Percentiles rank a stretch among this genome's conserved stretches.
phyloP scores from a whole-genome alignment of 139 green algal genomes.

The Chlamydomonas schloesseri region DNA sequence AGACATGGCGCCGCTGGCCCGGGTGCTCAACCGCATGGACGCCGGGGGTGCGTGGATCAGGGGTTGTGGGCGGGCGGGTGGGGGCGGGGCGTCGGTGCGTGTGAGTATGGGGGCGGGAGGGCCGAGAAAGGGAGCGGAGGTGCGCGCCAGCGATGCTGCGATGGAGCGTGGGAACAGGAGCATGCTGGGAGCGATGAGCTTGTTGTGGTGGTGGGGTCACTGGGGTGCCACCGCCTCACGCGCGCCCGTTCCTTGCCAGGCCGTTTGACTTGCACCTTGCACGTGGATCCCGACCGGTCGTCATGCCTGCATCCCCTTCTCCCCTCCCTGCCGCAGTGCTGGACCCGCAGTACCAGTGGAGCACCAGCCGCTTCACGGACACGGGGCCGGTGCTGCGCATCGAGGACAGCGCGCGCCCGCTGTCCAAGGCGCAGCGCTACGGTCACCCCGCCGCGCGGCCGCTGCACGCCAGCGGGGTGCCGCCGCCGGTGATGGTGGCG shows the following conservation, averaged over 20 bases:
- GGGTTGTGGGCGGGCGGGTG: not conserved
- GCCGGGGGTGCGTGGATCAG: not conserved
- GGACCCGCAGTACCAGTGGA: constrained; percentile 39
- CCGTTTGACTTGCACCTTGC: too few species aligned
- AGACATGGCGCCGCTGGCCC: constrained; percentile 69
- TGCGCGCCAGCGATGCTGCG: too few species aligned
- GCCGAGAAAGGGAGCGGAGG: not conserved
- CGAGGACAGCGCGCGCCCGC: constrained; percentile 38
- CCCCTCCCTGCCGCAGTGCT: not conserved
- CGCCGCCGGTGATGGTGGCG: constrained; percentile 50
- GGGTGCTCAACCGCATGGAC: constrained; percentile 73
- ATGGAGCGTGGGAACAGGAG: too few species aligned
- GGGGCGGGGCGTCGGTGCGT: not conserved
- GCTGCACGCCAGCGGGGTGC: constrained; percentile 53
- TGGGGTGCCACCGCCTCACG: too few species aligned
- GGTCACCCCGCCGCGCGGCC: constrained; percentile 57
- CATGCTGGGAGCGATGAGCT: not conserved
- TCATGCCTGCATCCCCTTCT: too few species aligned
- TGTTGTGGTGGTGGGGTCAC: too few species aligned
- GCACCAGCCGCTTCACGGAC: constrained; percentile 51
- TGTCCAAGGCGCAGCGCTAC: constrained; percentile 71
- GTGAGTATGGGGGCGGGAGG: not conserved
- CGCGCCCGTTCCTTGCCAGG: too few species aligned
- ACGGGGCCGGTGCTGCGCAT: constrained; percentile 73
- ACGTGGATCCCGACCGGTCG: too few species aligned